A percentile compares a stretch with the other conserved stretches of the same genome.
Conservation (phyloP, 305 asterid species). For the Solanum aculeatissimum region DNA sequence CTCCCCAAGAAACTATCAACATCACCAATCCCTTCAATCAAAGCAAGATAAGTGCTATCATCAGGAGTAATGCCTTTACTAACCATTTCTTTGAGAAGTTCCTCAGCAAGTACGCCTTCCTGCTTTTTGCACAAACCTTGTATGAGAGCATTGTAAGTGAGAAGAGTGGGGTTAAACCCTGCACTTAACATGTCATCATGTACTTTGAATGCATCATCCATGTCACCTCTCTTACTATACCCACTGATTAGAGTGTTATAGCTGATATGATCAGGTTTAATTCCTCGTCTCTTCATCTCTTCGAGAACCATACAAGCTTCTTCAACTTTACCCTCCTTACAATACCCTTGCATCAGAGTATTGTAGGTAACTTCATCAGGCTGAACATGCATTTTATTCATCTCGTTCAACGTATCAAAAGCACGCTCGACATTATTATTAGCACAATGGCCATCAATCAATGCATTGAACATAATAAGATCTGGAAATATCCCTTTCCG, state of each 20-base stretch:
- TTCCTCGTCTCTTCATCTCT: constrained; percentile 33
- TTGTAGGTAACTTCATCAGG: constrained; percentile 48
- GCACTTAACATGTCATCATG: constrained; percentile 35
- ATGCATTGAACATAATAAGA: constrained; percentile 43
- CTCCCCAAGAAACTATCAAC: constrained; percentile 5
- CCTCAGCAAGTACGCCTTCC: constrained; percentile 33
- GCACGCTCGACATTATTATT: constrained; percentile 30
- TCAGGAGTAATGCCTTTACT: constrained; percentile 40
- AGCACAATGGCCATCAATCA: constrained; percentile 41
- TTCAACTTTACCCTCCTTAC: constrained; percentile 38
- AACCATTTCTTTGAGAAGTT: constrained; percentile 52
- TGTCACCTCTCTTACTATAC: constrained; percentile 37
- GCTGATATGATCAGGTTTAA: constrained; percentile 36
- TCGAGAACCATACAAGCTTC: constrained; percentile 31
- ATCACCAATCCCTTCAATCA: constrained; percentile 31
- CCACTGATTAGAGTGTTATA: constrained; percentile 40
- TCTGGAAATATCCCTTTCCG: constrained; percentile 33
- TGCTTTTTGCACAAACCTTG: constrained; percentile 32
- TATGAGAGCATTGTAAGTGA: constrained; percentile 42
- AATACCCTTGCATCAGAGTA: constrained; percentile 35
- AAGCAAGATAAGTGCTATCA: constrained; percentile 39
- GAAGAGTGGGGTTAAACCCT: constrained; percentile 30
- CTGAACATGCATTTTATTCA: constrained; percentile 29
- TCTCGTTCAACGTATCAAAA: constrained; percentile 24
- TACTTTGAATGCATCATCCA: constrained; percentile 27